A percentile compares a stretch with the other conserved stretches of the same genome.
Conservation (phyloP, 768 basidiomycete genomes). For the Chiua virens region DNA sequence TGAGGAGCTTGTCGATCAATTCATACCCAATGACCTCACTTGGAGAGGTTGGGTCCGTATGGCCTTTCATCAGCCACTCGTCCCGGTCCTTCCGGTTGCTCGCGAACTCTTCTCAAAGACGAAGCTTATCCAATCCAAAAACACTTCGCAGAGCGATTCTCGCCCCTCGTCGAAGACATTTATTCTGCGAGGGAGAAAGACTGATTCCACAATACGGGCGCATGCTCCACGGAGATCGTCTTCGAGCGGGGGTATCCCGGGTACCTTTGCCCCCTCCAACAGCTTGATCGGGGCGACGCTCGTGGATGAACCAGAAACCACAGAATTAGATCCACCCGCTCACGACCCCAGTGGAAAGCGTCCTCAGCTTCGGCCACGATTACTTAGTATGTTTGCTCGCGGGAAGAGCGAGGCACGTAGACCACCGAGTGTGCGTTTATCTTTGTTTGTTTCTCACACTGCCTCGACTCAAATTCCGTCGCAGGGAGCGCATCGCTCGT, state of each 20-base stretch:
- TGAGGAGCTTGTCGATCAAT: conserved; percentile 76
- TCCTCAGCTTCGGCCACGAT: conserved; percentile 28
- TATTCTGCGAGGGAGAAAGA: conserved; percentile 19
- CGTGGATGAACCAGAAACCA: conserved; percentile 43
- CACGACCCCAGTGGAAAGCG: conserved; percentile 12
- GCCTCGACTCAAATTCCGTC: neutral
- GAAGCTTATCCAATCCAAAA: conserved; percentile 56
- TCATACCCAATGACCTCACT: conserved; percentile 73
- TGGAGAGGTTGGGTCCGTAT: conserved; percentile 85
- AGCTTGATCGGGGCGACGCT: conserved; percentile 33
- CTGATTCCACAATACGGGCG: conserved; percentile 12
- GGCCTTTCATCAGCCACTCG: conserved; percentile 76
- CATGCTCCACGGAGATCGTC: conserved; percentile 17
- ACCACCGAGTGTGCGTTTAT: conserved; percentile 12
- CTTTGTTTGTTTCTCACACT: neutral
- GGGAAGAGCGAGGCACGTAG: conserved; percentile 16
- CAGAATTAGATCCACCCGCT: conserved; percentile 20
- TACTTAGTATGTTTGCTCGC: conserved; percentile 31
- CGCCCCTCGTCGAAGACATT: conserved; percentile 24
- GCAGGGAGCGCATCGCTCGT: conserved; percentile 7
- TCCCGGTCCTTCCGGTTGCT: conserved; percentile 77
- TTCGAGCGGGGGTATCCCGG: conserved; percentile 15
- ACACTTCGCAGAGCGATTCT: conserved; percentile 27
- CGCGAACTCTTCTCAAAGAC: conserved; percentile 78
- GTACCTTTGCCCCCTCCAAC: neutral